phyloP scores from a whole-genome alignment of 306 rosid species.

The Castanea crenata region DNA sequence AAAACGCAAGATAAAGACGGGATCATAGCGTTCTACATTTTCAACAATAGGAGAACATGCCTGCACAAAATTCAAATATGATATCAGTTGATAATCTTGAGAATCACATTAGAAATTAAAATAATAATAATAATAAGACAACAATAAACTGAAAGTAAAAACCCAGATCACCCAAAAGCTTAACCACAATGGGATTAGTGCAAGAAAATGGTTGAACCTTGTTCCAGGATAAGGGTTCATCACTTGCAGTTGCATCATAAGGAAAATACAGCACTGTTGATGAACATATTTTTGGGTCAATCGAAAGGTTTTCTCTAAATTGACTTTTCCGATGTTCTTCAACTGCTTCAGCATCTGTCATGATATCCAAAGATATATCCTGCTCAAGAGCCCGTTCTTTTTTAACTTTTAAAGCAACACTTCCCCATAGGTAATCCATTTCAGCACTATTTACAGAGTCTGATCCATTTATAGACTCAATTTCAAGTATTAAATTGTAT shows the following conservation, averaged over 20 bases:
- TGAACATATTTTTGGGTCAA: constrained; percentile 72
- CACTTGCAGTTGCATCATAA: constrained; percentile 48
- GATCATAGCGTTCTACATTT: constrained; percentile 62
- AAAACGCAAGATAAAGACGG: constrained; percentile 77
- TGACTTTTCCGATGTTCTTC: constrained; percentile 58
- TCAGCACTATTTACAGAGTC: constrained; percentile 29
- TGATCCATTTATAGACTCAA: constrained; percentile 55
- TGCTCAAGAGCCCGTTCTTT: constrained; percentile 39
- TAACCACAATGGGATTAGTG: not conserved
- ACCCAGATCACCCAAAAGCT: not conserved
- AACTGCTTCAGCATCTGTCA: constrained; percentile 51
- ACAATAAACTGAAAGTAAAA: not conserved
- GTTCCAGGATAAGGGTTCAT: constrained; percentile 34
- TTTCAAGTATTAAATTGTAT: constrained; percentile 56
- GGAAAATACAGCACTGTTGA: constrained; percentile 80
- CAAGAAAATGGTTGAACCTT: constrained; percentile 22
- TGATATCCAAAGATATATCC: constrained; percentile 22
- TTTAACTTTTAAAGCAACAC: constrained; percentile 39
- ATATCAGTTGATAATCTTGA: not conserved
- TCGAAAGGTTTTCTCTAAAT: constrained; percentile 57
- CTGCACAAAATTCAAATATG: constrained; percentile 35
- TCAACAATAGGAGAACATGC: constrained; percentile 29
- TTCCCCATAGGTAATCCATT: constrained; percentile 55
- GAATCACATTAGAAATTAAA: too few relatives aligned
- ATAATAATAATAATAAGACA: not conserved